Percentiles rank a stretch among this genome's conserved stretches.
Evolutionary conservation across 106 monocot genomes (phyloP).

Genomic region (Chionographis japonica): DNA sequence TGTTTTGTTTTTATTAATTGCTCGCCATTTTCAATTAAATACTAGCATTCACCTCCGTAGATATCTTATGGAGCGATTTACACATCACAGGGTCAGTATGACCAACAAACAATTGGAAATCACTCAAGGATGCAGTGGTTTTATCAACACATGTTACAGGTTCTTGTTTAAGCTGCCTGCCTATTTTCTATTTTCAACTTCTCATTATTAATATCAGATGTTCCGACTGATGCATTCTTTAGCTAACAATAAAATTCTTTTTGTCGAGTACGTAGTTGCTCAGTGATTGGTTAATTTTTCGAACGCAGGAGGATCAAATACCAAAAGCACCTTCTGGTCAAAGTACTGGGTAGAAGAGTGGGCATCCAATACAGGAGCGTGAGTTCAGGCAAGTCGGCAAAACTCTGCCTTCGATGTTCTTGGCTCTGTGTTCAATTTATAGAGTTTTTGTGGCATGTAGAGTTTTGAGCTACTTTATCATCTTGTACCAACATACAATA

Average conservation of each 20-base stretch:
- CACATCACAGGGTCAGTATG: constrained; percentile 36
- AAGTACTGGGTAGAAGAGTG: constrained; percentile 25
- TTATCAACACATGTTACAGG: constrained; percentile 53
- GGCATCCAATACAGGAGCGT: background rate
- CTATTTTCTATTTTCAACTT: constrained; percentile 1
- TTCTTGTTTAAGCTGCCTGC: background rate
- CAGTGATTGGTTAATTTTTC: constrained; percentile 2
- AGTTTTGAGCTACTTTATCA: too few species aligned
- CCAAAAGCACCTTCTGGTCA: constrained; percentile 23
- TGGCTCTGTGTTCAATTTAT: too few species aligned
- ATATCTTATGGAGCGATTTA: background rate
- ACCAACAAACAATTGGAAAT: constrained; percentile 36
- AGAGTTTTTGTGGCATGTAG: too few species aligned
- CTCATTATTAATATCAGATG: background rate
- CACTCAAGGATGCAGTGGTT: constrained; percentile 37
- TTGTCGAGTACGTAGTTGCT: background rate
- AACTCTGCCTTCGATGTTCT: too few species aligned
- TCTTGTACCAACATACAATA: too few species aligned
- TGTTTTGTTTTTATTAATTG: background rate
- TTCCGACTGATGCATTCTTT: background rate
- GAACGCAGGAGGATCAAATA: constrained; percentile 36
- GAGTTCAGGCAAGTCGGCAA: too few species aligned
- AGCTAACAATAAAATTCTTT: background rate
- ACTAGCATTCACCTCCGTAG: background rate
- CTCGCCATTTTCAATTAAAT: background rate